Conservation (phyloP, 768 basidiomycete species). For the Rhodotorula graminis region DNA sequence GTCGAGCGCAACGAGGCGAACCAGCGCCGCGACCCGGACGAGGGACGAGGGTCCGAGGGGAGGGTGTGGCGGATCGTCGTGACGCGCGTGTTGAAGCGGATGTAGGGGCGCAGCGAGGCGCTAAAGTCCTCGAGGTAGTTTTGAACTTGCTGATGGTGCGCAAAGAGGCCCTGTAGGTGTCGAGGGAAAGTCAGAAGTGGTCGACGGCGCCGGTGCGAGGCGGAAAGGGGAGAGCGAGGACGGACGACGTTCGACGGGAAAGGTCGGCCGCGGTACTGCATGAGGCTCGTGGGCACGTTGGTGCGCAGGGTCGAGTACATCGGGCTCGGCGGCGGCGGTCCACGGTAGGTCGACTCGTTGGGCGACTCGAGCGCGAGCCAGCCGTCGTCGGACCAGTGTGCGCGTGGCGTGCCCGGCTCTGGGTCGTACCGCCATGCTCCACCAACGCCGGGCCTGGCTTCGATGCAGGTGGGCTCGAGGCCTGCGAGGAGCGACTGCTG, state of each 20-base stretch:
- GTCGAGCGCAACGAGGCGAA: slow-evolving; percentile 16
- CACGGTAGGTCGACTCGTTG: background rate
- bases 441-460: slow-evolving; percentile 10
- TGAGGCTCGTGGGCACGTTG: slow-evolving; percentile 5
- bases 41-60: background rate
- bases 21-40: slow-evolving; percentile 2
- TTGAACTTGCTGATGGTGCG: slow-evolving; percentile 29
- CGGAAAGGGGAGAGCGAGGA: background rate
- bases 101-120: background rate
- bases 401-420: background rate
- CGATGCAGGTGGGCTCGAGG: slow-evolving; percentile 16
- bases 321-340: background rate
- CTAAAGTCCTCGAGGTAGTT: slow-evolving; percentile 33
- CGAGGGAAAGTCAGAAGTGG: background rate
- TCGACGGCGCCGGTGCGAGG: background rate
- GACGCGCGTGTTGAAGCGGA: slow-evolving; percentile 35
- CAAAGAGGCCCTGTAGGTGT: slow-evolving; percentile 8
- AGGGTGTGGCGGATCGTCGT: slow-evolving; percentile 15
- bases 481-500: slow-evolving; percentile 12
- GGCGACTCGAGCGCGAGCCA: background rate
- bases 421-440: slow-evolving; percentile 30
- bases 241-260: slow-evolving; percentile 14
- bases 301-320: background rate
- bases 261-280: slow-evolving; percentile 17
- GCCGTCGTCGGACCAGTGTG: slow-evolving; percentile 15